phyloP scores from a whole-genome alignment of 2,329 filamentous ascomycete species.

The Aspergillus udagawae region DNA sequence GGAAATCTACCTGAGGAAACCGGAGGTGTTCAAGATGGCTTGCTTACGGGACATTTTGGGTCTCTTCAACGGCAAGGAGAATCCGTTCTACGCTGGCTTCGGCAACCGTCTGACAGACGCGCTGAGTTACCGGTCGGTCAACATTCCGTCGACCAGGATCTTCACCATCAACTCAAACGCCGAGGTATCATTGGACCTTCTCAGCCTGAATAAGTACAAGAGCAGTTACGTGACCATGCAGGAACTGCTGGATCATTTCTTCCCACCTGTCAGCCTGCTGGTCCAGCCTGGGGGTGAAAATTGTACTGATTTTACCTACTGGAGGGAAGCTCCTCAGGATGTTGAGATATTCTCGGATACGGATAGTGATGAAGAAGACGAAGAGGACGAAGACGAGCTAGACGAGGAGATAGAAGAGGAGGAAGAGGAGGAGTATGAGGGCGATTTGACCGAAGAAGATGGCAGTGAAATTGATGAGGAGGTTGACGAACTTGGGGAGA shows the following conservation, averaged over 20 bases:
- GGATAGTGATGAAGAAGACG: slow-evolving; percentile 56
- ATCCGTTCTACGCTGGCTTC: slow-evolving; percentile 94
- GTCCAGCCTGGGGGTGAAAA: slow-evolving; percentile 88
- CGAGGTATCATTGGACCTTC: slow-evolving; percentile 84
- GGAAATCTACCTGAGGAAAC: slow-evolving; percentile 92
- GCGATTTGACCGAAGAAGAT: slow-evolving; percentile 49
- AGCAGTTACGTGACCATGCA: slow-evolving; percentile 96
- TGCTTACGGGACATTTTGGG: slow-evolving; percentile 90
- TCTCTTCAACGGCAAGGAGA: slow-evolving; percentile 71
- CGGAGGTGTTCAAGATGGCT: slow-evolving; percentile 99
- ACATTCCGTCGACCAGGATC: slow-evolving; percentile 88
- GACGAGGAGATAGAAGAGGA: slow-evolving; percentile 49
- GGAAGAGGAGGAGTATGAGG: slow-evolving; percentile 32
- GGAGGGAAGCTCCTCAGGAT: slow-evolving; percentile 80
- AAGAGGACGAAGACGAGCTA: slow-evolving; percentile 50
- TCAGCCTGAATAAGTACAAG: slow-evolving; percentile 90
- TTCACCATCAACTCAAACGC: slow-evolving; percentile 99
- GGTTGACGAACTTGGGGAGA: slow-evolving; percentile 44
- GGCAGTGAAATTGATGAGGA: slow-evolving; percentile 48
- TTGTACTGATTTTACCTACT: slow-evolving; percentile 96
- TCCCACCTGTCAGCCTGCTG: slow-evolving; percentile 82
- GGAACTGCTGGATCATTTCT: slow-evolving; percentile 97
- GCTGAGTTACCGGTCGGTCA: slow-evolving; percentile 90
- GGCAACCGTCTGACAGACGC: slow-evolving; percentile 96
- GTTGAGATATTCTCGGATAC: slow-evolving; percentile 85